Base-by-base conservation (phyloP, 176 grass and related monocot species). In the Triticum dicoccoides region DNA sequence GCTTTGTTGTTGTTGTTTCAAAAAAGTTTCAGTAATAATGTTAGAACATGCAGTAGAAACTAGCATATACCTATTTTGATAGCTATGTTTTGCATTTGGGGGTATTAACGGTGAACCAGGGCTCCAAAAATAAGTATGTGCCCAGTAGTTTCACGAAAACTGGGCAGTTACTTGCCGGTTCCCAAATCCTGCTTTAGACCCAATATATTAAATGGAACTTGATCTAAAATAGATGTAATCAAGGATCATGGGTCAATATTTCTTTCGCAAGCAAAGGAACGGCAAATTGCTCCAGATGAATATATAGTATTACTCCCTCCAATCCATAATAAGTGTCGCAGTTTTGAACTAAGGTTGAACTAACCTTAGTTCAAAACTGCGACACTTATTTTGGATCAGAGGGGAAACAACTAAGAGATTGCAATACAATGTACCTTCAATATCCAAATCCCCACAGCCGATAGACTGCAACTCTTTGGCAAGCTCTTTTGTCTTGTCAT, bases 391-490 rank as follows among this genome's bases (percentile, higher is more conserved):
- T 18, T 54, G 51, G 51, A 54, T 54, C 51, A 6, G n/a, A 9
- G 51, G 51, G 56, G 25, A 80, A 69, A 61, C 6, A 85, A 61
- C 14, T 52, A 58, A 45, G 51, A 29, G 3, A 80, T 35, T 24
- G 82, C 47, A 88, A 64, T 66, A 47, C 65, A 76, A 83, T 23
- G 34, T 90, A 99, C 97, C 97, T 99, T 99, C 94, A 71, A 94
- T 91, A 82, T 99, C 97, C 85, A 99, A 93, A 68, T 99, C 94
- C n/a, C 97, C 97, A 91, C 97, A 99, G 35, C 97, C 94, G 23
- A 96, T 79, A 81, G 97, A 91, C 87, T 95, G 97, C 73, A 99
- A 87, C 35, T 96, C 97, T 82, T 96, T 99, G 54, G 94, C 92
- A 89, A 99, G 90, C 85, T 96, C 92, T 92, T 94, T 86, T 56